Evolutionary conservation across 768 basidiomycete species (phyloP), one percentile per base, ranked within the genome.

Genomic region (Mrakia hoshinonis): DNA sequence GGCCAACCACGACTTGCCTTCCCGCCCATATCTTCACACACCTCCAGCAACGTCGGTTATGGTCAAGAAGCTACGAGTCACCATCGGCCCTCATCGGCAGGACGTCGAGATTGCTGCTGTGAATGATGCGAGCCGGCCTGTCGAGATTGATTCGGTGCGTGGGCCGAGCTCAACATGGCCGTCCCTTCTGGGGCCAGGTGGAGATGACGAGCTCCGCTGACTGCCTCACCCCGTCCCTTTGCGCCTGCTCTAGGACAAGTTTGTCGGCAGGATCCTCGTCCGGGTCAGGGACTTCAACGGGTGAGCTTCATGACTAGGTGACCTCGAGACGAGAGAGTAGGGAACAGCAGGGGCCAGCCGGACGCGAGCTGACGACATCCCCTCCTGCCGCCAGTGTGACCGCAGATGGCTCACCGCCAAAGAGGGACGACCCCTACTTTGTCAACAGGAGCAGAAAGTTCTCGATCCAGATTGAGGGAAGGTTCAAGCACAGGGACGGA

Each of bases 51-150:
- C 54, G 11, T n/a, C 51, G 12, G n/a, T n/a, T 11, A 62, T 62
- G 67, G 38, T 48, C 62, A 61, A 10, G 58, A 81, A 82, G 73
- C 82, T 82, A 34, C 84, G 83, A 51, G 83, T 58, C 13, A 48
- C 48, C 11, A 66, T 75, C 26, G 75, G 75, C 7, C 31, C 68
- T 0, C 51, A 75, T 60, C 71, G 75, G 22, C 68, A 69, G 48
- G 9, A 66, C 22, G 31, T 34, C 0, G 66, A 68, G 36, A 38
- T 65, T 9, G 74, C 75, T 4, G 47, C 55, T 43, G 75, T 76
- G 65, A 76, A 76, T 64, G 69, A 75, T 52, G 1, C 62, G 1
- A 26, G 36, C 5, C 54, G 69, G 0, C 76, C 76, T 0, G 70
- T 68, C 51, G 73, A 74, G 68, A 76, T 77, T 71, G 73, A 75